phyloP scores from a whole-genome alignment of 2,329 filamentous ascomycete species.

The Xylariaceae sp. region DNA sequence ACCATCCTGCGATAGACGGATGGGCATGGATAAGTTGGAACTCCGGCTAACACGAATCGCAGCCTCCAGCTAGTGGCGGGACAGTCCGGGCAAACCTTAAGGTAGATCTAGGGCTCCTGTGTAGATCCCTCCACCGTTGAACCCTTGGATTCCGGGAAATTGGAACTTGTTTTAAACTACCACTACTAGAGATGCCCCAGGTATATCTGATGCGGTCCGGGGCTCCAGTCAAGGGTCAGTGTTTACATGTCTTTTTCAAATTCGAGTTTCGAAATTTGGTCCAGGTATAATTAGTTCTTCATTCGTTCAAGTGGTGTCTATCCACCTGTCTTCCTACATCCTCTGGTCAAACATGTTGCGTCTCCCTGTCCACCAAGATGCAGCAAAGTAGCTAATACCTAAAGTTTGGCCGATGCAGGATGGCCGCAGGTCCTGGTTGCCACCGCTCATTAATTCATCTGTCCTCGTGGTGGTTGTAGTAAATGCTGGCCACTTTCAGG shows the following conservation, averaged over 20 bases:
- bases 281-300: too few species aligned
- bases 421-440: slow-evolving; percentile 12
- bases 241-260: too few species aligned
- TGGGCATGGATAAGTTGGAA: too few species aligned
- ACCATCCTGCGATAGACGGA: too few species aligned
- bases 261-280: too few species aligned
- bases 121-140: not conserved
- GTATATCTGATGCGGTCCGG: too few species aligned
- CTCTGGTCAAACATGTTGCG: slow-evolving; percentile 7
- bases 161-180: too few species aligned
- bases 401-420: slow-evolving; percentile 13
- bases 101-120: not conserved
- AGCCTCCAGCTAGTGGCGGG: not conserved
- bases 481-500: slow-evolving; percentile 1
- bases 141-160: too few species aligned
- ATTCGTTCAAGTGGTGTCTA: too few species aligned
- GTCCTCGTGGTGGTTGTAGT: slow-evolving; percentile 4
- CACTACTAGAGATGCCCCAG: too few species aligned
- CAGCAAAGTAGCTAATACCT: too few species aligned
- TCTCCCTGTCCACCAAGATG: slow-evolving; percentile 1
- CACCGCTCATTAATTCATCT: slow-evolving; percentile 17
- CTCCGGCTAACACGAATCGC: not conserved
- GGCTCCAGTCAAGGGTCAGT: too few species aligned
- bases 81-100: not conserved
- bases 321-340: slow-evolving; percentile 1